phyloP scores from a whole-genome alignment of 768 basidiomycete species.

The Pulveroboletus sp. region DNA sequence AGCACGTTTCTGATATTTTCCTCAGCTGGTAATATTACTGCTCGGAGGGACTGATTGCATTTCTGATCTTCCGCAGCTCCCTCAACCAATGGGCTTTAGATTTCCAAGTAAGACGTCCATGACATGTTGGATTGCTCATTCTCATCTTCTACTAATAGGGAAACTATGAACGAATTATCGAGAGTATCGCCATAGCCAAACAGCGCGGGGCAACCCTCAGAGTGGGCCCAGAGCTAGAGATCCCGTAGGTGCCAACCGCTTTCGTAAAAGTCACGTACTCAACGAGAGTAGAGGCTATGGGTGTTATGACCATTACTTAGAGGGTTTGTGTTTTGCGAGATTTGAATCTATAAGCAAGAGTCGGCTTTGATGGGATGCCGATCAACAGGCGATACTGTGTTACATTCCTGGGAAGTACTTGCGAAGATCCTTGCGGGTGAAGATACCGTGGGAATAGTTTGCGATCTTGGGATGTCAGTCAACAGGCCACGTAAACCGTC shows the following conservation, averaged over 20 bases:
- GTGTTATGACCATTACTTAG: constrained; percentile 95
- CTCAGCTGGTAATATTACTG: constrained; percentile 23
- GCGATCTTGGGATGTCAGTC: constrained; percentile 93
- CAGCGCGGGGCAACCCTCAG: constrained; percentile 82
- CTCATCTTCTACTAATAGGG: constrained; percentile 49
- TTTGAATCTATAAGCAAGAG: no score
- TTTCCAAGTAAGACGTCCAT: constrained; percentile 63
- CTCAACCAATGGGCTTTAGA: constrained; percentile 98
- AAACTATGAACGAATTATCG: constrained; percentile 87
- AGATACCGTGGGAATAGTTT: constrained; percentile 81
- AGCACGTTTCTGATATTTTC: constrained; percentile 1
- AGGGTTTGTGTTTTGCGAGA: constrained; percentile 51
- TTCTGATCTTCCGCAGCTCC: constrained; percentile 53
- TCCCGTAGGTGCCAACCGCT: constrained; percentile 56
- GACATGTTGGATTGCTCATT: not conserved
- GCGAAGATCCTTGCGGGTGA: constrained; percentile 85
- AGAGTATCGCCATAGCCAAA: constrained; percentile 87
- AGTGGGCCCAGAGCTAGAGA: constrained; percentile 96
- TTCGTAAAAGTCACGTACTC: not conserved
- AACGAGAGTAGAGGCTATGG: constrained; percentile 77
- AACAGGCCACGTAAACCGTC: not conserved
- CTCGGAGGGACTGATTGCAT: not conserved
- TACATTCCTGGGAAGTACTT: constrained; percentile 98
- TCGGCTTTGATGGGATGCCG: not conserved
- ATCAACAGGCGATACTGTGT: constrained; percentile 80